A percentile compares a stretch with the other conserved stretches of the same genome.
Conservation (phyloP, 1,284 basidiomycete species). For the Pterula multifida region DNA sequence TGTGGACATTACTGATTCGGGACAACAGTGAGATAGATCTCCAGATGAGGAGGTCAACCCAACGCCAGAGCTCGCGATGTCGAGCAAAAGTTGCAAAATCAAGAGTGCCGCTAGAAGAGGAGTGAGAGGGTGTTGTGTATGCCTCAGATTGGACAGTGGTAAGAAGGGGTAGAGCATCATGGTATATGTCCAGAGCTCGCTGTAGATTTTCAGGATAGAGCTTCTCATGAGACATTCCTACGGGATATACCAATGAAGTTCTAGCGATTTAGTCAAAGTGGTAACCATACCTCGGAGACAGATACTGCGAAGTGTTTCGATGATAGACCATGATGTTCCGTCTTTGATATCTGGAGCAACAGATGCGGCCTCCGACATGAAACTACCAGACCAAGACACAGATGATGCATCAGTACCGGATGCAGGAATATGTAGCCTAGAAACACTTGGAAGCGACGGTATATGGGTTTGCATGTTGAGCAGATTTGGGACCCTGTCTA, state of each 20-base stretch:
- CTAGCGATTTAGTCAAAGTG: neutral
- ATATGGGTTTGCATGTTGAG: slow-evolving; percentile 37
- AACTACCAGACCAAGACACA: slow-evolving; percentile 35
- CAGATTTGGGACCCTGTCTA: slow-evolving; percentile 44
- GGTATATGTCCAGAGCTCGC: slow-evolving; percentile 41
- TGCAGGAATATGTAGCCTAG: slow-evolving; percentile 18
- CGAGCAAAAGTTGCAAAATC: slow-evolving; percentile 41
- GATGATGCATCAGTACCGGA: slow-evolving; percentile 27
- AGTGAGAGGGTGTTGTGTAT: neutral
- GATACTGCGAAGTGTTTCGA: slow-evolving; percentile 50
- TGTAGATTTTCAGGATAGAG: slow-evolving; percentile 33
- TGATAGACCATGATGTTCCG: slow-evolving; percentile 52
- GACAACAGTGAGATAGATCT: slow-evolving; percentile 49
- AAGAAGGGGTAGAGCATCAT: slow-evolving; percentile 43
- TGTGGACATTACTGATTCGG: slow-evolving; percentile 29
- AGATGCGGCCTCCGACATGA: slow-evolving; percentile 26
- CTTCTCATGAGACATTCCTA: slow-evolving; percentile 37
- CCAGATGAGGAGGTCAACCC: slow-evolving; percentile 65
- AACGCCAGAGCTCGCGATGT: slow-evolving; percentile 69
- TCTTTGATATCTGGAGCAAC: slow-evolving; percentile 39
- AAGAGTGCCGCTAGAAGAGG: slow-evolving; percentile 23
- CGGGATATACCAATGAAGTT: neutral
- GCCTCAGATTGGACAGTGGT: slow-evolving; percentile 14
- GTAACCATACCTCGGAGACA: slow-evolving; percentile 51
- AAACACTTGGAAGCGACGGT: slow-evolving; percentile 18